Conservation (phyloP, 495 filamentous ascomycete genomes). For the Podospora anserina region DNA sequence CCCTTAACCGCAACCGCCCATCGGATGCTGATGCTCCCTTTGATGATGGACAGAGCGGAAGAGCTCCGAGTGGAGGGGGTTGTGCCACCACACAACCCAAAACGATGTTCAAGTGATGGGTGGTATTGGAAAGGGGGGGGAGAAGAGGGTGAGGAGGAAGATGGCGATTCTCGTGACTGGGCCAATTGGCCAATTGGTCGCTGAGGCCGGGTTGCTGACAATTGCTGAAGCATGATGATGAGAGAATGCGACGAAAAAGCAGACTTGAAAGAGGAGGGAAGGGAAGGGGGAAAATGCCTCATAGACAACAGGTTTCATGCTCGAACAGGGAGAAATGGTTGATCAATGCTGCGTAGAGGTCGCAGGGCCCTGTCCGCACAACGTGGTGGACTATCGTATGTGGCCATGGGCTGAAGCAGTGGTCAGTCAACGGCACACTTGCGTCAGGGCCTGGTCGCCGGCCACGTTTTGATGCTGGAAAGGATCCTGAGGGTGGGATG, state of each 20-base stretch:
- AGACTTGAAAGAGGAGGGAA: not conserved
- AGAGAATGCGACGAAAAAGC: slow-evolving; percentile 8
- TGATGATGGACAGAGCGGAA: slow-evolving; percentile 11
- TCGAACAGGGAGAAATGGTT: not conserved
- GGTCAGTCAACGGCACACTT: not conserved
- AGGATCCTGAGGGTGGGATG: not conserved
- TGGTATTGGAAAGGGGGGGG: not conserved
- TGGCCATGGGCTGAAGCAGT: not conserved
- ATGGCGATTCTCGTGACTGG: not conserved
- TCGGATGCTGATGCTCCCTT: slow-evolving; percentile 10
- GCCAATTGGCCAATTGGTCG: slow-evolving; percentile 6
- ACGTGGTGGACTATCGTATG: not conserved
- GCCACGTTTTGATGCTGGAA: not conserved
- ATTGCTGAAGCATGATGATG: slow-evolving; percentile 4
- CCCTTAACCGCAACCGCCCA: slow-evolving; percentile 3
- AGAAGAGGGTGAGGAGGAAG: not conserved
- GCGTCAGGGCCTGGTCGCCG: not conserved
- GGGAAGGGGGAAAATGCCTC: slow-evolving; percentile 20
- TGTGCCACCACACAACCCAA: slow-evolving; percentile 4
- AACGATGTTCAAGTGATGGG: not conserved
- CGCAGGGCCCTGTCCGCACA: not conserved
- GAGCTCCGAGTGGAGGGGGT: slow-evolving; percentile 12
- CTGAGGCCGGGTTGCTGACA: slow-evolving; percentile 14
- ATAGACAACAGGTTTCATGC: slow-evolving; percentile 6
- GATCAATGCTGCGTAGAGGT: not conserved